phyloP scores from a whole-genome alignment of 2,329 filamentous ascomycete genomes.

The Didymella exigua region DNA sequence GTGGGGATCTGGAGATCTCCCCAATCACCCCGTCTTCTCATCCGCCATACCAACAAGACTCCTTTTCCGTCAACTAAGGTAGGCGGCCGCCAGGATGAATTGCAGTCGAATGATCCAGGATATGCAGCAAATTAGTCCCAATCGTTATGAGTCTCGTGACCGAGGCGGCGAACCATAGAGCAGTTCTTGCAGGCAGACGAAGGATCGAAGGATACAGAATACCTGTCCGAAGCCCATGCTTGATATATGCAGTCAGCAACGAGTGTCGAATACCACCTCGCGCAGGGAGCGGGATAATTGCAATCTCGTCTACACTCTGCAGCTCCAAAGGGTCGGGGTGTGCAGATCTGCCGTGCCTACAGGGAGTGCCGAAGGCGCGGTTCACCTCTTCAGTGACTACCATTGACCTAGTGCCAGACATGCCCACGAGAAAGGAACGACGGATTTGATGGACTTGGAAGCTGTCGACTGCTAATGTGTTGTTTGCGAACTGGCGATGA shows the following conservation, averaged over 20 bases:
- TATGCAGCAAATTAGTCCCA: not conserved
- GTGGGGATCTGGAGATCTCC: not conserved
- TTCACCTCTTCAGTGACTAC: not conserved
- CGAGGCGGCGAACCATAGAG: not conserved
- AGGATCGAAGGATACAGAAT: not conserved
- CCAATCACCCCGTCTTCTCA: not conserved
- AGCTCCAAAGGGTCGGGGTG: not conserved
- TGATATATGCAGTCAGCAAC: not conserved
- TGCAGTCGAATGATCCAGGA: not conserved
- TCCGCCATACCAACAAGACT: not conserved
- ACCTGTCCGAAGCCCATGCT: not conserved
- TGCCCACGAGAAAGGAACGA: not conserved
- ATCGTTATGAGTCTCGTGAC: not conserved
- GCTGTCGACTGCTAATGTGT: not conserved
- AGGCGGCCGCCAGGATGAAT: not conserved
- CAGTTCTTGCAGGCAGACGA: not conserved
- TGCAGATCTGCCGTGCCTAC: not conserved
- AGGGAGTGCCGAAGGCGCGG: too few species aligned
- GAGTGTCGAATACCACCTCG: not conserved
- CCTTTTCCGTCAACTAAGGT: not conserved
- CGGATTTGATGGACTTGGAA: too few species aligned
- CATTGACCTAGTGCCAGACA: not conserved
- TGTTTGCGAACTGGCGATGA: not conserved
- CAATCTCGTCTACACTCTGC: conserved; percentile 1
- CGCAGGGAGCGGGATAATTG: not conserved